Conservation (phyloP, 2,329 filamentous ascomycete genomes). For the Fusarium floridanum region DNA sequence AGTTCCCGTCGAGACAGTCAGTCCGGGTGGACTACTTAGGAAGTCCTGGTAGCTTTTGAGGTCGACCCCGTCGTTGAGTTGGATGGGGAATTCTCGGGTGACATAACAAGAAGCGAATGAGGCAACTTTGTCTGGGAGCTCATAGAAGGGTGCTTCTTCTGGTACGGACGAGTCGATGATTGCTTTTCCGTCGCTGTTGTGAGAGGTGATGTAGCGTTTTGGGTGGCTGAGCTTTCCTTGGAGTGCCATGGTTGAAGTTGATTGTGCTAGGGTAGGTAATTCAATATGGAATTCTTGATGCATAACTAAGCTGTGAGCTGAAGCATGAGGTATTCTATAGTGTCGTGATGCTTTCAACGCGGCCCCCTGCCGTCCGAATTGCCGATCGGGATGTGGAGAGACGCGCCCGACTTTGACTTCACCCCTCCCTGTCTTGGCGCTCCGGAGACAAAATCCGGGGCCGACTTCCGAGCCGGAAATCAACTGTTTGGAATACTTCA, state of each 20-base stretch:
- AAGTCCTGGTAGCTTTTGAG: conserved; percentile 40
- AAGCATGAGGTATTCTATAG: background rate
- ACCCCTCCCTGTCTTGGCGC: background rate
- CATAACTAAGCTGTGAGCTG: background rate
- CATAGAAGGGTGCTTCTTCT: conserved; percentile 35
- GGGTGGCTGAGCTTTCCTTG: conserved; percentile 41
- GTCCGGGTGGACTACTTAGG: conserved; percentile 40
- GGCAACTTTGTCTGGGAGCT: conserved; percentile 31
- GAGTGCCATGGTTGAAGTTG: conserved; percentile 18
- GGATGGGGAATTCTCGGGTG: conserved; percentile 42
- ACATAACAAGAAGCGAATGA: conserved; percentile 46
- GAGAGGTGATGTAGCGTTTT: conserved; percentile 43
- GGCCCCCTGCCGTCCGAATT: background rate
- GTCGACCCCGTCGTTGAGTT: conserved; percentile 37
- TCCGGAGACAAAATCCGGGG: conserved; percentile 4
- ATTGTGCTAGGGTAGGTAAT: background rate
- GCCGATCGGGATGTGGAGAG: conserved; percentile 32
- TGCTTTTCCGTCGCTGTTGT: conserved; percentile 46
- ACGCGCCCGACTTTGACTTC: background rate
- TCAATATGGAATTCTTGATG: no score
- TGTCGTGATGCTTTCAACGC: background rate
- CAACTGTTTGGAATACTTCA: background rate
- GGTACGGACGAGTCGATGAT: conserved; percentile 29
- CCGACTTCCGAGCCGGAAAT: background rate
- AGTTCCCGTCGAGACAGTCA: conserved; percentile 53